Base-by-base conservation (phyloP, 139 green algal genomes). In the Eudorina sp. region DNA sequence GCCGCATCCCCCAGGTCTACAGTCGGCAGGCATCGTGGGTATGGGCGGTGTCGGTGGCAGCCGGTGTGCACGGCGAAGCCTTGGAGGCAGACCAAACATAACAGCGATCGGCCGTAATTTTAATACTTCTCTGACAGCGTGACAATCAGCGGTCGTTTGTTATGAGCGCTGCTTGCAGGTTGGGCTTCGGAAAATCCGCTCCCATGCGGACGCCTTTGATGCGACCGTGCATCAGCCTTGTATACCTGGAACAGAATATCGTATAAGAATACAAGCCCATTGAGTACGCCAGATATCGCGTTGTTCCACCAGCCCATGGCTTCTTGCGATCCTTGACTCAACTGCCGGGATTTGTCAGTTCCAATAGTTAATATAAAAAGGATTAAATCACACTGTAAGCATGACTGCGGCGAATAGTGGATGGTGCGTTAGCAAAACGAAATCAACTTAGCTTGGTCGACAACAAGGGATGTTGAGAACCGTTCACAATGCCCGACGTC, bases 1-100 rank as follows among this genome's bases (percentile, higher is more conserved):
- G 85, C 21, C 86, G 83, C 87, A 96, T 95, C 40, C 89, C 85
- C 41, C 92, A 82, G 53, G 90, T 92, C 90, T 92, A 70, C 34
- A 21, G 23, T 4, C 4, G 25, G 38, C 21, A 18, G 38, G 55
- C 11, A 0, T 25, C 2, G 29, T n/a, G 4, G 0, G 53, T 7
- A 53, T 46, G 77, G 14, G 27, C 7, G 25, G n/a, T 58, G 7
- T 3, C 19, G 19, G 19, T 31, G 41, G 70, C 13, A 43, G 5
- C 27, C 4, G 29, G 27, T 27, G 27, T 29, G 14, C 9, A 53
- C 38, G 13, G 13, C 14, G 53, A 31, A n/a, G 69, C 38, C n/a
- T 53, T 34, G 16, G 23, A 53, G 13, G 9, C 70, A 36, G 29
- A 21, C 19, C 19, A 23, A 40, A 40, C 34, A 40, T 19, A 58